Evolutionary conservation across 768 basidiomycete species (phyloP).

Genomic region (Auricularia heimuer): DNA sequence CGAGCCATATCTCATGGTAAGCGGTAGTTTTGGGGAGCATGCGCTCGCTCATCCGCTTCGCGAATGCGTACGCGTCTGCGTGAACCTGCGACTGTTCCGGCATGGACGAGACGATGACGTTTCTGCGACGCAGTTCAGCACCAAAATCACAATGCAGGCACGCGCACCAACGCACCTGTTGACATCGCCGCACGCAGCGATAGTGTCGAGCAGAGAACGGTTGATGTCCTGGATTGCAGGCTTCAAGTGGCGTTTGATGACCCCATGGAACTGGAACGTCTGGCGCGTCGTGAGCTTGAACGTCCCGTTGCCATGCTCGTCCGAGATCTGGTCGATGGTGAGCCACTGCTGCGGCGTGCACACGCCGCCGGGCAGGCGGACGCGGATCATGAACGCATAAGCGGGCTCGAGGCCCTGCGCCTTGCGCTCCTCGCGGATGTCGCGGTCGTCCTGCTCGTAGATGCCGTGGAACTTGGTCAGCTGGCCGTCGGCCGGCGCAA

Average conservation of each 20-base stretch:
- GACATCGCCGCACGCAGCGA: slow-evolving; percentile 97
- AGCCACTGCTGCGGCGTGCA: slow-evolving; percentile 90
- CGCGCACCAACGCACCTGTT: slow-evolving; percentile 50
- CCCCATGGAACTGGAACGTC: slow-evolving; percentile 99
- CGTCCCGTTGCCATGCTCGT: slow-evolving; percentile 86
- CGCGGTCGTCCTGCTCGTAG: slow-evolving; percentile 95
- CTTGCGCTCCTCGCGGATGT: slow-evolving; percentile 93
- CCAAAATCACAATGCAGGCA: background rate
- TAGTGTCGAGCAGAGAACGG: slow-evolving; percentile 78
- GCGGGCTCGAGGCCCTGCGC: slow-evolving; percentile 90
- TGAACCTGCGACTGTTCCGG: slow-evolving; percentile 86
- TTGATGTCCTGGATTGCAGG: slow-evolving; percentile 96
- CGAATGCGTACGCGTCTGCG: slow-evolving; percentile 70
- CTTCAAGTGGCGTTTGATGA: slow-evolving; percentile 95
- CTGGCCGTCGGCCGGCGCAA: slow-evolving; percentile 84
- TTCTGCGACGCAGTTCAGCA: slow-evolving; percentile 34
- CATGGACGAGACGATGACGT: slow-evolving; percentile 85
- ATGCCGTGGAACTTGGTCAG: slow-evolving; percentile 97
- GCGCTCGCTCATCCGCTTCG: slow-evolving; percentile 73
- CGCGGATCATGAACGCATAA: slow-evolving; percentile 97
- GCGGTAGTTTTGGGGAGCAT: slow-evolving; percentile 85
- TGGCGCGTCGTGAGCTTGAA: slow-evolving; percentile 97
- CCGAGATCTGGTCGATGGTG: slow-evolving; percentile 90
- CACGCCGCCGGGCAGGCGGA: slow-evolving; percentile 92
- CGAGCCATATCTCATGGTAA: slow-evolving; percentile 98